Evolutionary conservation across 192 early-diverging fungal species (phyloP), one percentile per base, ranked within the genome.

Genomic region (Coemansia sp.): DNA sequence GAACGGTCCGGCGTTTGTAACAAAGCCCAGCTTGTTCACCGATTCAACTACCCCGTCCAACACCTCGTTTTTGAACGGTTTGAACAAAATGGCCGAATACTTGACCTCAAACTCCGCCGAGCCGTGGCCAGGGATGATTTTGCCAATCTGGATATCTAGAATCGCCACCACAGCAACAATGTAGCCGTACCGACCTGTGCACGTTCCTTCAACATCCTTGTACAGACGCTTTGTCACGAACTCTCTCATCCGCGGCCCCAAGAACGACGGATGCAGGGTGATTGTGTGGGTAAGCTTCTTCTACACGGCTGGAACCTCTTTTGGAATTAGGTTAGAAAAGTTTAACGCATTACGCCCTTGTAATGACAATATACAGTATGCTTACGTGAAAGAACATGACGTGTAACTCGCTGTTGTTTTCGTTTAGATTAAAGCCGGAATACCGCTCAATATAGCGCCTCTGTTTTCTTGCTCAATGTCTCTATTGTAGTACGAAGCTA

Each of bases 21-120:
- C 95, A 69, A 99, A 94, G 18, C 97, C 97, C 80, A 95, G 88
- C 88, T 93, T 90, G 66, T 91, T 97, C 5, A 99, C 96, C 48
- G 84, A 88, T 0, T 87, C 91, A 1, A 93, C 89, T 5, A 93
- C 85, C 0, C 90, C 96, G 74, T 99, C 96, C 7, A 98, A 82
- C 7, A 99, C 97, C 79, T 98, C 92, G 52, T 93, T 92, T 62
- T 90, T 96, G 82, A 95, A 99, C 14, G 96, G 95, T 69, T 95
- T 97, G 63, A 97, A 96, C 3, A 99, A 91, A 70, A 99, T 90
- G 3, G 97, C 97, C 58, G 92, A 90, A 77, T 99, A 86, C 42
- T 84, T 73, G 46, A 99, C 88, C 34, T 85, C 84, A 66, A 94
- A 99, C 80, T 99, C 96, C n/a, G 96, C 95, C 17, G 88, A 83